Conservation (phyloP, 2,329 filamentous ascomycete genomes). For the Phyllosticta ampelicida region DNA sequence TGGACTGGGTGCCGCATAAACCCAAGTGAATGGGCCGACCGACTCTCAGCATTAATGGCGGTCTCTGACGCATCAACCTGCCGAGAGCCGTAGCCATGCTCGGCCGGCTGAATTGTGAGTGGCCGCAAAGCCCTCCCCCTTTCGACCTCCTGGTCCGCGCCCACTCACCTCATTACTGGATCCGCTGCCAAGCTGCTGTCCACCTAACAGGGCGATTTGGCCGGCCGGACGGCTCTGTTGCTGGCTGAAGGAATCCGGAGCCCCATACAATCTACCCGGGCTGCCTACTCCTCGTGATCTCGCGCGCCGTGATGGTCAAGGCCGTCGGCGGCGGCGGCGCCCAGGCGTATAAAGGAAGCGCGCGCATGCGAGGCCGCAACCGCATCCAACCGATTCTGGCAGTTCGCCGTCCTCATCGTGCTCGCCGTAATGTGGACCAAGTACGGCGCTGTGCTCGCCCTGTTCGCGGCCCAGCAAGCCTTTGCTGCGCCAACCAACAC, state of each 20-base stretch:
- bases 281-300: not conserved
- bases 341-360: not conserved
- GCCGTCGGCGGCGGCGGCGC: not conserved
- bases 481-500: not conserved
- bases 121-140: not conserved
- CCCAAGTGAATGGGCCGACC: not conserved
- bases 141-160: not conserved
- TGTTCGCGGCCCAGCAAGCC: slow-evolving; percentile 1
- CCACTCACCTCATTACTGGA: not conserved
- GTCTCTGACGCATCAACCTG: not conserved
- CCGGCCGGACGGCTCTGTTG: not conserved
- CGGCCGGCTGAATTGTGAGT: too few species aligned
- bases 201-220: not conserved
- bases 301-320: not conserved
- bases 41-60: not conserved
- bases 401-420: not conserved
- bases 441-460: not conserved
- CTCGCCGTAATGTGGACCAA: slow-evolving; percentile 3
- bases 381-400: not conserved
- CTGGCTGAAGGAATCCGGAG: not conserved
- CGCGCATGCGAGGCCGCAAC: not conserved
- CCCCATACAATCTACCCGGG: not conserved
- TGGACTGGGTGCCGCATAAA: not conserved
- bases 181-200: not conserved
- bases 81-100: not conserved